phyloP scores from a whole-genome alignment of 805 yeast species.

The Kodamaea kakaduensis region DNA sequence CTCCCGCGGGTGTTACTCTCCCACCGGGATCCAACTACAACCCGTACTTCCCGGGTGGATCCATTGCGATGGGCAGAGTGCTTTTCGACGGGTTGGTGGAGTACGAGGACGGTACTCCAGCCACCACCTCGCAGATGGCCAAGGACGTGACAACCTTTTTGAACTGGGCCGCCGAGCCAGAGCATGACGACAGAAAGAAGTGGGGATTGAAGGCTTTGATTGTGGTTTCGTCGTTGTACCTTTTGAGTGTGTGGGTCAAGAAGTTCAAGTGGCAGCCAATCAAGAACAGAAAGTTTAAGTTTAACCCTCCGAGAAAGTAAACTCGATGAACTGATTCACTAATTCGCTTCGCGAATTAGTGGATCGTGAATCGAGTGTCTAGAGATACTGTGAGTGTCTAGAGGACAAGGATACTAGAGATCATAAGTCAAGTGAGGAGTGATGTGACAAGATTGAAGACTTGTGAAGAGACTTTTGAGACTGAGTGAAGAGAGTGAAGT shows the following conservation, averaged over 20 bases:
- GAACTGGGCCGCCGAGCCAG: constrained; percentile 98
- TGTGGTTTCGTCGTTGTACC: constrained; percentile 72
- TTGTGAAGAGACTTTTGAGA: too few species aligned
- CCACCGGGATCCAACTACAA: constrained; percentile 96
- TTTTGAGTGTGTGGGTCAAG: constrained; percentile 86
- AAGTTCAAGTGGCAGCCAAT: constrained; percentile 97
- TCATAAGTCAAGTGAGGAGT: too few species aligned
- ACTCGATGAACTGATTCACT: too few species aligned
- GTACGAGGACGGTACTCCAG: constrained; percentile 98
- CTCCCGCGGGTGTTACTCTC: constrained; percentile 93
- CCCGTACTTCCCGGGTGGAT: constrained; percentile 99
- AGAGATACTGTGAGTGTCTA: too few species aligned
- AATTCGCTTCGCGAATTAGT: too few species aligned
- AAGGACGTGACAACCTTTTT: constrained; percentile 95
- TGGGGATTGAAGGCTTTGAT: constrained; percentile 91
- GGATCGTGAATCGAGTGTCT: too few species aligned
- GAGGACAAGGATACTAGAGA: too few species aligned
- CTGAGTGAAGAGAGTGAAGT: too few species aligned
- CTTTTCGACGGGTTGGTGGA: constrained; percentile 96
- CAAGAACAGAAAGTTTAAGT: constrained; percentile 90
- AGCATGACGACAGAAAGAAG: constrained; percentile 97
- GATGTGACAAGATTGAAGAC: too few species aligned
- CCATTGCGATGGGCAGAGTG: constrained; percentile 99
- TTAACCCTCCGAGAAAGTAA: constrained; percentile 82
- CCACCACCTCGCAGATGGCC: constrained; percentile 98